Evolutionary conservation across 2,329 filamentous ascomycete genomes (phyloP).

Genomic region (Byssoonygena ceratinophila): DNA sequence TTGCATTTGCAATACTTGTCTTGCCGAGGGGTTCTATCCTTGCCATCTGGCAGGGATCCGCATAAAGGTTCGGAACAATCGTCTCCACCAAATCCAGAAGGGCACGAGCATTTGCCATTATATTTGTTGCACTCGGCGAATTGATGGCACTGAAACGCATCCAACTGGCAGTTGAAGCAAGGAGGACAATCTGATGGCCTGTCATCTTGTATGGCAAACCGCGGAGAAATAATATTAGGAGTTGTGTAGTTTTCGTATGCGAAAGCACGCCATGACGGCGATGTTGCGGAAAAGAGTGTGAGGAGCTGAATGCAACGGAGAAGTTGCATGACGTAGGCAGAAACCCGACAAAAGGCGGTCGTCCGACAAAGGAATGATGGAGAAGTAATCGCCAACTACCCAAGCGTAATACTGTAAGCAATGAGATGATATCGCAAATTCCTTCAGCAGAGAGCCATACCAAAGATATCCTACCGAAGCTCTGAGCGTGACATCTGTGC

Average conservation of each 20-base stretch:
- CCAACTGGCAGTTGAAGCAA: slow-evolving; percentile 96
- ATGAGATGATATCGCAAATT: not conserved
- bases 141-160: slow-evolving; percentile 82
- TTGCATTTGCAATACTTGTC: slow-evolving; percentile 70
- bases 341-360: slow-evolving; percentile 7
- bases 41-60: slow-evolving; percentile 72
- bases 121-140: slow-evolving; percentile 80
- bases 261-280: slow-evolving; percentile 20
- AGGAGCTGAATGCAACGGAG: slow-evolving; percentile 5
- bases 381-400: not conserved
- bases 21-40: slow-evolving; percentile 63
- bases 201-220: slow-evolving; percentile 58
- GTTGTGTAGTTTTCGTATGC: slow-evolving; percentile 47
- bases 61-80: slow-evolving; percentile 90
- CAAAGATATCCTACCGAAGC: not conserved
- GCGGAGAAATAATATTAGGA: slow-evolving; percentile 50
- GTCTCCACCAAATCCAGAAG: slow-evolving; percentile 83
- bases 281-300: slow-evolving; percentile 19
- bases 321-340: slow-evolving; percentile 13
- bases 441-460: not conserved
- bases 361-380: not conserved
- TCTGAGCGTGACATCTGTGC: not conserved
- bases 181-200: slow-evolving; percentile 45
- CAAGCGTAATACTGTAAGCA: not conserved
- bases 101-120: slow-evolving; percentile 87